Base-by-base conservation (phyloP, 495 filamentous ascomycete species). In the Recurvomyces mirabilis region DNA sequence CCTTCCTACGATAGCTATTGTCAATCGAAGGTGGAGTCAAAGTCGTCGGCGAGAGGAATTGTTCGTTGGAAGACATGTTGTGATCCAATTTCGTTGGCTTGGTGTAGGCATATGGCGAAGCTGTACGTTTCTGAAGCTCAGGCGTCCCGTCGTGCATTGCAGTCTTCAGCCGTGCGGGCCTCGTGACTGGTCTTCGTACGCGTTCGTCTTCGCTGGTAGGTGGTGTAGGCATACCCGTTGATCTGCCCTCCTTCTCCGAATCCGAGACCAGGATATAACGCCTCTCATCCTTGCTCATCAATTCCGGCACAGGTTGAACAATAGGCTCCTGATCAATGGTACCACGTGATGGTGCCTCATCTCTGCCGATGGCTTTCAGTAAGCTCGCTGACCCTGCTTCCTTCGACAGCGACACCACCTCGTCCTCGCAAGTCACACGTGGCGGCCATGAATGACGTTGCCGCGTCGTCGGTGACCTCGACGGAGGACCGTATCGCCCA, bases 311-410 rank as follows among this genome's bases (percentile, higher is more conserved):
- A 2, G 46, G 61, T 24, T 60, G 30, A 23, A 66, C 52, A 13
- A 66, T 52, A n/a, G 63, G 61, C 31, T 63, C 57, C 37, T 66
- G 63, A 51, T 64, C 61, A 50, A 66, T 47, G 26, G 45, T 55
- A 23, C 63, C 63, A 28, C 63, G 60, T 39, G 41, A 43, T 35
- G 18, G 38, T 12, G 38, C 55, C 35, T 61, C 60, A 50, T 58
- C 49, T 22, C 46, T 51, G 38, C 52, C 36, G 17, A 41, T 34
- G 15, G 55, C 52, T 15, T 50, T 45, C 35, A 45, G 31, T 19
- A 50, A 10, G 13, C 26, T 26, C 18, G 25, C 22, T 19, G 39
- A 26, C 4, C 46, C 48, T 23, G 53, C 41, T 41, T 66, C 63
- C 47, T 48, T 60, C 10, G 61, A 59, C 14, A 65, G 41, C 5